Base-by-base conservation (phyloP, 305 asterid genomes). In the Fraxinus dipetala region DNA sequence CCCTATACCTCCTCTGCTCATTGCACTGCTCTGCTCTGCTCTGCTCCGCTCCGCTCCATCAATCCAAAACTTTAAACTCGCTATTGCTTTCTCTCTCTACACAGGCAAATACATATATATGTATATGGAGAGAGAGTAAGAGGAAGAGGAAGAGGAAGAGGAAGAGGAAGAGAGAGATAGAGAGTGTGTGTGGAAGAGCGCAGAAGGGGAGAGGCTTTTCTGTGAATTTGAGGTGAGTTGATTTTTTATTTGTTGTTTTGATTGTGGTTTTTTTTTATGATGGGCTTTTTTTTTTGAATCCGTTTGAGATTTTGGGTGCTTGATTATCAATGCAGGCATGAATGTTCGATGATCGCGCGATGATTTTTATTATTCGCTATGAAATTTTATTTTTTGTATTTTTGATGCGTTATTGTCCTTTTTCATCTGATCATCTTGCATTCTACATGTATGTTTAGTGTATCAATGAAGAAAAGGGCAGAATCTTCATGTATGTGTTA, bases 1-100 rank as follows among this genome's bases (percentile, higher is more conserved):
- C 75, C 75, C 75, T 69, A 69, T n/a, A 69, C 36, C 75, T 28
- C 74, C 35, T 69, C 75, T 69, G 40, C 38, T 28, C 75, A 69
- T 0, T 65, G 75, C 75, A 11, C 34, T 26, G 34, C 72, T 65
- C 72, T 59, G 72, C 32, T 61, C 72, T 65, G 75, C 75, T 4
- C 34, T 26, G 34, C 72, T 65, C 72, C 20, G 72, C 32, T 61
- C 72, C 20, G 72, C 73, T 69, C 75, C 75, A 69, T 69, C 75
- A 69, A 69, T 69, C 75, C 75, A 69, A 69, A 30, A 16, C n/a
- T n/a, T n/a, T n/a, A n/a, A n/a, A 26, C 75, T 28, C 40, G 38
- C 20, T 28, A 67, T 30, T 30, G 38, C 38, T 30, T 30, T 28
- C 38, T 30, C 73, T 65, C 75, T 69, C 38, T 30, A 69, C 75